These are phyloP conservation scores for Coffea canephora DNA, from an alignment of 257 asterid genomes.

Conservation along the genomic window DNA sequence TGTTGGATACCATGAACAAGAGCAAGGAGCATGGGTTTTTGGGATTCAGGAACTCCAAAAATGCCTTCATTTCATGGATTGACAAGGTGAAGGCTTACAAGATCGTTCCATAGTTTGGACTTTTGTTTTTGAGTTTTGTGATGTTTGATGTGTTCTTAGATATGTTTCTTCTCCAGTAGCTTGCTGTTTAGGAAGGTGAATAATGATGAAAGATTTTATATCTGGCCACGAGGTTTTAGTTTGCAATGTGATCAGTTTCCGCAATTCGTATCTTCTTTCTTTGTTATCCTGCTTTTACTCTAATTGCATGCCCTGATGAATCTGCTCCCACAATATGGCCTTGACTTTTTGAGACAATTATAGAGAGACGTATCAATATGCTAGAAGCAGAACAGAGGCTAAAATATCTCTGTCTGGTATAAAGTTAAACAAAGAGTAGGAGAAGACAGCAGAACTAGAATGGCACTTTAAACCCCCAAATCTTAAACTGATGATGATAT, in stretches of 20 bases:
- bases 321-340: neutral
- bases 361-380: neutral
- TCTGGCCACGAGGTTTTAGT: neutral
- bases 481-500: neutral
- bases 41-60: slow-evolving; percentile 85
- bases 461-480: neutral
- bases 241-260: neutral
- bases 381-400: neutral
- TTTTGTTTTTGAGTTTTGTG: neutral
- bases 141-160: neutral
- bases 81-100: slow-evolving; percentile 76
- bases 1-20: slow-evolving; percentile 83
- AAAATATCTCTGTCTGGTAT: neutral
- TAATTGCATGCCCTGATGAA: neutral
- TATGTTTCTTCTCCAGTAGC: neutral
- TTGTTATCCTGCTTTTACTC: neutral
- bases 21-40: slow-evolving; percentile 94
- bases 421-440: neutral
- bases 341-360: neutral
- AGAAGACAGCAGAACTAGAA: neutral
- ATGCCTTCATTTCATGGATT: slow-evolving; percentile 73
- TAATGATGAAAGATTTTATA: neutral
- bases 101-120: slow-evolving; percentile 53
- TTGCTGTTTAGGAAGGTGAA: neutral
- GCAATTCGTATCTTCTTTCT: neutral